Conservation (phyloP, 2,329 filamentous ascomycete genomes). For the Reticulascus tulasneorum region DNA sequence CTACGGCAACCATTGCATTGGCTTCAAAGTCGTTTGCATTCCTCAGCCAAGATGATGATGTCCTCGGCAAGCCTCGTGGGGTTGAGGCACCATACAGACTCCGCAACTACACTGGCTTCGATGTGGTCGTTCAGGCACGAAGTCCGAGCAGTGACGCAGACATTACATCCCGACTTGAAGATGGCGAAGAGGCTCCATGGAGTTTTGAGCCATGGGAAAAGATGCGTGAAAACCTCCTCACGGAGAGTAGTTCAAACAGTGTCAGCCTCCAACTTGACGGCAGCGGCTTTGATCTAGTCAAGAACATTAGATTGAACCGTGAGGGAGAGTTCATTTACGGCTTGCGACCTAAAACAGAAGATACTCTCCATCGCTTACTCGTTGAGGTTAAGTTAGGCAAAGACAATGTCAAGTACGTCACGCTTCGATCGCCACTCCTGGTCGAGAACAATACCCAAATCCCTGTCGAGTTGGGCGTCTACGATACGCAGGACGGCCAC, state of each 20-base stretch:
- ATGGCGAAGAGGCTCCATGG: slow-evolving; percentile 92
- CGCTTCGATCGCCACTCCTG: slow-evolving; percentile 82
- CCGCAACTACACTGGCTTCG: slow-evolving; percentile 93
- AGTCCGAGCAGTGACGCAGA: slow-evolving; percentile 62
- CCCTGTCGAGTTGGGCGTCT: slow-evolving; percentile 88
- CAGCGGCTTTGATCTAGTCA: slow-evolving; percentile 88
- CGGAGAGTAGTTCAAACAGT: slow-evolving; percentile 74
- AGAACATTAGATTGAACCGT: slow-evolving; percentile 84
- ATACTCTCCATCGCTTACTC: slow-evolving; percentile 81
- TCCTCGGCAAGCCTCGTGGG: slow-evolving; percentile 87
- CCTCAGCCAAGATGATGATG: slow-evolving; percentile 81
- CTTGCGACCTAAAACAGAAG: slow-evolving; percentile 80
- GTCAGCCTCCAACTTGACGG: slow-evolving; percentile 84
- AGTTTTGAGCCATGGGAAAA: slow-evolving; percentile 95
- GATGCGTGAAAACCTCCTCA: slow-evolving; percentile 87
- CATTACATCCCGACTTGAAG: slow-evolving; percentile 71
- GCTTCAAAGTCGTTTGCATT: slow-evolving; percentile 92
- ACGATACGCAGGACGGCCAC: slow-evolving; percentile 80
- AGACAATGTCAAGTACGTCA: slow-evolving; percentile 98
- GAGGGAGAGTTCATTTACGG: slow-evolving; percentile 92
- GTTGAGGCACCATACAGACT: slow-evolving; percentile 91
- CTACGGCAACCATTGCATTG: slow-evolving; percentile 88
- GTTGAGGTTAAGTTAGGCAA: slow-evolving; percentile 87
- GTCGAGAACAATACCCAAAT: slow-evolving; percentile 98
- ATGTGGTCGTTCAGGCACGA: slow-evolving; percentile 78